phyloP scores from a whole-genome alignment of 139 green algal genomes.

The Desmodesmus armatus region DNA sequence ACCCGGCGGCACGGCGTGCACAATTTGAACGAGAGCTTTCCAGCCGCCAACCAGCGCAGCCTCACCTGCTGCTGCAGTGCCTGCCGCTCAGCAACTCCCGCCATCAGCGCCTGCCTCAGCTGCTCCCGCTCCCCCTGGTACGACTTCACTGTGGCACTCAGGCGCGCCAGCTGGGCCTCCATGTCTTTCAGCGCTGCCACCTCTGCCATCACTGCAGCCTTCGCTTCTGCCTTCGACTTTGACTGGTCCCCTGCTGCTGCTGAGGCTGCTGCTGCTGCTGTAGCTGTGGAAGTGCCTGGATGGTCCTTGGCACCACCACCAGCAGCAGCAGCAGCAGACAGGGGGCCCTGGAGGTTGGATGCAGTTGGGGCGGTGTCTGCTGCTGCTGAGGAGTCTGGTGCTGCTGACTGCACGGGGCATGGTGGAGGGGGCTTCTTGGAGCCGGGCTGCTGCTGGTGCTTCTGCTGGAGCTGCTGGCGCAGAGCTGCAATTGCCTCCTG shows the following conservation, averaged over 20 bases:
- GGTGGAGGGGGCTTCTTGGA: not conserved
- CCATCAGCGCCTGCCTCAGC: conserved; percentile 1
- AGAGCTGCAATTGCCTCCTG: not conserved
- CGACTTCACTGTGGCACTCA: conserved; percentile 7
- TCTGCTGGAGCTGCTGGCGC: not conserved
- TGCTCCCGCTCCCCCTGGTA: conserved; percentile 18
- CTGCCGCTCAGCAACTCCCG: conserved; percentile 14
- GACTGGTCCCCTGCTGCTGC: not conserved
- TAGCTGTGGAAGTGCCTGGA: not conserved
- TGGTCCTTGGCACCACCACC: too few relatives aligned
- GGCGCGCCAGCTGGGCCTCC: conserved; percentile 22
- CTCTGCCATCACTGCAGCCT: not conserved
- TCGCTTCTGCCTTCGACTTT: not conserved
- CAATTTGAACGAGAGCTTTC: too few relatives aligned
- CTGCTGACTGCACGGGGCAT: not conserved
- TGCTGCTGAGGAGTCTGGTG: too few relatives aligned
- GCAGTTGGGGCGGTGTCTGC: too few relatives aligned
- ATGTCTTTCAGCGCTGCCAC: conserved; percentile 6
- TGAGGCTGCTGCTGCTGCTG: not conserved
- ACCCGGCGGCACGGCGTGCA: too few relatives aligned
- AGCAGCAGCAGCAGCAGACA: not conserved
- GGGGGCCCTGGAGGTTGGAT: not conserved
- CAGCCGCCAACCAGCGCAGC: too few relatives aligned
- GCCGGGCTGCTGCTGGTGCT: not conserved
- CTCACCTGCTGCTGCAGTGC: conserved; percentile 25